A percentile compares a stretch with the other conserved stretches of the same genome.
phyloP scores from a whole-genome alignment of 129 eudicot species.

The Flaveria robusta region DNA sequence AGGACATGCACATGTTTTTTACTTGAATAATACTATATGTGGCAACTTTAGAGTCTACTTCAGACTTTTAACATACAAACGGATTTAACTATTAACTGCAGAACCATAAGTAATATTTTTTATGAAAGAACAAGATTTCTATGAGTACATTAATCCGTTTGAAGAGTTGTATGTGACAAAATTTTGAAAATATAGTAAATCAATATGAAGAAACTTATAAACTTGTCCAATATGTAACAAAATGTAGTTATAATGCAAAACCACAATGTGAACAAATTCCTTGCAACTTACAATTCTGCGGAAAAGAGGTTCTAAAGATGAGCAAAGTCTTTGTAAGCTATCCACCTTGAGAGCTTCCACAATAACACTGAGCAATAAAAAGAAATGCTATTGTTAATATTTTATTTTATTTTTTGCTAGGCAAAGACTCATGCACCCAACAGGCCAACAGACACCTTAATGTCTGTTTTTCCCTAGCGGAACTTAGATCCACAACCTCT shows the following conservation, averaged over 20 bases:
- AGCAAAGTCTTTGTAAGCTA: constrained; percentile 57
- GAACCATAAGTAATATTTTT: not conserved
- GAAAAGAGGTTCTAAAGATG: constrained; percentile 62
- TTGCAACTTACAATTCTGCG: constrained; percentile 51
- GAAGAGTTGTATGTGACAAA: not conserved
- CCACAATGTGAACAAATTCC: not conserved
- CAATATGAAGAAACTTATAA: not conserved
- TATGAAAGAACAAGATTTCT: not conserved
- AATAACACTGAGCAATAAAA: constrained; percentile 41
- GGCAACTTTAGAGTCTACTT: not conserved
- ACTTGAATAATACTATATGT: not conserved
- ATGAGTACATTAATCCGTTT: not conserved
- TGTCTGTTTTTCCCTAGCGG: not conserved
- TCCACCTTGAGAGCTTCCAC: constrained; percentile 60
- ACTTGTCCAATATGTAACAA: constrained; percentile 11
- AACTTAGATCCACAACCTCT: not conserved
- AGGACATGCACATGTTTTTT: not conserved
- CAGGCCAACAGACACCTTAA: not conserved
- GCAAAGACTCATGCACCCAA: not conserved
- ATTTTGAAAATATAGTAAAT: not conserved
- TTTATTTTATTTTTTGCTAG: not conserved
- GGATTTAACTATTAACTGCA: not conserved
- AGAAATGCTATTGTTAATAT: not conserved
- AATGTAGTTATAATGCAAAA: not conserved
- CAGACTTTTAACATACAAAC: not conserved